Evolutionary conservation across 2,329 filamentous ascomycete genomes (phyloP), one percentile per base, ranked within the genome.

Genomic region (Beauveria rudraprayagi): DNA sequence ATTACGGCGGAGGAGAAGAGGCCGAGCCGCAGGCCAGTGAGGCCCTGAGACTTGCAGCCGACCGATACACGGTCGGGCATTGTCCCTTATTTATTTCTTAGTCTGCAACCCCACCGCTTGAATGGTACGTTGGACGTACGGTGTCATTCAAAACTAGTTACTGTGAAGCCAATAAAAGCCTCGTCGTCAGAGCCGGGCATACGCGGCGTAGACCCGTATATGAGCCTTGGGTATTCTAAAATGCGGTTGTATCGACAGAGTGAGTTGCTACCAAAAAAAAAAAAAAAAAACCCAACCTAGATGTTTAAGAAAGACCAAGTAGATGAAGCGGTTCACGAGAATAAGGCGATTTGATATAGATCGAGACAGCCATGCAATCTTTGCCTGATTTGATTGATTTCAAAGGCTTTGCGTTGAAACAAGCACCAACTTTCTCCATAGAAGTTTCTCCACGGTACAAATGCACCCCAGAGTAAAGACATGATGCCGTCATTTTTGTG

Each of bases 381-480:
- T 52, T 24, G 34, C 56, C 56, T 4, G 10, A 10, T 34, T 40
- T 22, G n/a, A 19, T 37, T 30, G 8, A 28, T 55, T 44, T 28
- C 24, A 59, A 59, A 7, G 17, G 17, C 24, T 7, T 50, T 46
- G 19, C 24, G 56, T 59, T n/a, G 24, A 52, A 59, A 52, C 56
- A 59, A 58, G 47, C 56, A 52, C 17, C 22, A 24, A 2, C 10
- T 59, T 52, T 52, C 47, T 52, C 56, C 56, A 58, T 58, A 52
- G 48, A 50, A 50, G 1, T 6, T 57, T 59, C 56, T 59, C 55
- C 55, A 57, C 55, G 54, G 22, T 14, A 16, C 8, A 24, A 44
- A n/a, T 26, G 11, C 19, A 54, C 34, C 34, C 30, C 51, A 41
- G 26, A 52, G 47, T n/a, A 40, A 34, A 16, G n/a, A 19, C 14